Evolutionary conservation across 2,329 filamentous ascomycete species (phyloP).

Genomic region (Trichophaea hybrida): DNA sequence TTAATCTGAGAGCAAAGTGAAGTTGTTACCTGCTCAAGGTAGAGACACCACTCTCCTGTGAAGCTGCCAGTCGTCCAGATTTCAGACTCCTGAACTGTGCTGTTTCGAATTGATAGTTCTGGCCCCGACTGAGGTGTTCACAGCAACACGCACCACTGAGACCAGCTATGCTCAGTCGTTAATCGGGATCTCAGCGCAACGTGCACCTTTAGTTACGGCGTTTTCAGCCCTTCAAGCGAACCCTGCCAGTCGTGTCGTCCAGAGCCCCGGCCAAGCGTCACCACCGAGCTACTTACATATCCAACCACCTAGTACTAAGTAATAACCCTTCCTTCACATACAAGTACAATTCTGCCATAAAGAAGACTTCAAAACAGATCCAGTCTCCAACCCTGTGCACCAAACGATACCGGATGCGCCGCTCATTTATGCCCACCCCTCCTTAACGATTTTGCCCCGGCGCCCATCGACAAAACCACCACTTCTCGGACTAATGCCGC

Average conservation of each 20-base stretch:
- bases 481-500: slow-evolving; percentile 17
- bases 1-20: too few species aligned
- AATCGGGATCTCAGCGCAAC: too few species aligned
- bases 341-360: neutral
- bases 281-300: neutral
- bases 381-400: neutral
- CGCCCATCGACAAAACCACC: neutral
- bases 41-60: too few species aligned
- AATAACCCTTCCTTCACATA: too few species aligned
- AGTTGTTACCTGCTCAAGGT: too few species aligned
- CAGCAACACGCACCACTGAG: too few species aligned
- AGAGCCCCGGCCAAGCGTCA: neutral
- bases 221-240: neutral
- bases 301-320: neutral
- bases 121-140: too few species aligned
- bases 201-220: neutral
- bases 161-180: too few species aligned
- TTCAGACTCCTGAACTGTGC: too few species aligned
- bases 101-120: too few species aligned
- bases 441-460: neutral
- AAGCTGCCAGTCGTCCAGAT: too few species aligned
- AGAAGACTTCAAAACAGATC: neutral
- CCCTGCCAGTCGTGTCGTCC: neutral
- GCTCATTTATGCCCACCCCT: neutral
- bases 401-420: neutral